Conservation (phyloP, 495 filamentous ascomycete genomes). For the Aspergillus egyptiacus region DNA sequence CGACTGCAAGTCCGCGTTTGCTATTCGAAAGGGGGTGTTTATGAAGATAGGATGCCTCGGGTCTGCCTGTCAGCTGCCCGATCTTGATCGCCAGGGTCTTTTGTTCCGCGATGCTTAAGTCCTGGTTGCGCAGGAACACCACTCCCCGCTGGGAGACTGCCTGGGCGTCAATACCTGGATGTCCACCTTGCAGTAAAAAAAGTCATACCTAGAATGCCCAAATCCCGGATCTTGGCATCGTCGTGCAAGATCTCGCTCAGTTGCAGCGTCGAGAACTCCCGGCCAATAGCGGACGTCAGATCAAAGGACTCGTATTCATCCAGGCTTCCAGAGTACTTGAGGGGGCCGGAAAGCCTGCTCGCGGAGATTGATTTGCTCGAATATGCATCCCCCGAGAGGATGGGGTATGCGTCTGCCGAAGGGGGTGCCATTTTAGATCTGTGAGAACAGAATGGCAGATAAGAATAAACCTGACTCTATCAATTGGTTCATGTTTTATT, state of each 20-base stretch:
- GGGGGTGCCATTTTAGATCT: no score
- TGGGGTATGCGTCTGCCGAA: no score
- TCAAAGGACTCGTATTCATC: slow-evolving; percentile 18
- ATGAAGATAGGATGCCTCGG: slow-evolving; percentile 4
- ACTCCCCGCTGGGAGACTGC: slow-evolving; percentile 3
- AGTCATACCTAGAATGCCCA: slow-evolving; percentile 5
- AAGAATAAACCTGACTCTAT: no score
- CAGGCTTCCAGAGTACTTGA: slow-evolving; percentile 36
- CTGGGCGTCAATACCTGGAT: not conserved
- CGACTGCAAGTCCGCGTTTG: not conserved
- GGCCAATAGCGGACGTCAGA: slow-evolving; percentile 43
- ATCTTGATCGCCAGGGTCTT: slow-evolving; percentile 2
- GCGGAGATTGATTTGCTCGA: no score
- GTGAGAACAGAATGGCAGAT: no score
- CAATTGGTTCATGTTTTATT: no score
- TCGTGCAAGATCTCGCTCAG: not conserved
- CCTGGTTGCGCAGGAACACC: slow-evolving; percentile 7
- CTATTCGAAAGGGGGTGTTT: no score
- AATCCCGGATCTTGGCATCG: not conserved
- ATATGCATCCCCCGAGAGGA: no score
- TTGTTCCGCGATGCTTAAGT: not conserved
- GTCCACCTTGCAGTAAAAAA: not conserved
- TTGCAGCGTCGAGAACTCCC: slow-evolving; percentile 38
- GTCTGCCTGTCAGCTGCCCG: slow-evolving; percentile 7
- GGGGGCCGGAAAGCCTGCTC: no score